Conservation (phyloP, 2,329 filamentous ascomycete genomes). For the Fusarium acutatum region DNA sequence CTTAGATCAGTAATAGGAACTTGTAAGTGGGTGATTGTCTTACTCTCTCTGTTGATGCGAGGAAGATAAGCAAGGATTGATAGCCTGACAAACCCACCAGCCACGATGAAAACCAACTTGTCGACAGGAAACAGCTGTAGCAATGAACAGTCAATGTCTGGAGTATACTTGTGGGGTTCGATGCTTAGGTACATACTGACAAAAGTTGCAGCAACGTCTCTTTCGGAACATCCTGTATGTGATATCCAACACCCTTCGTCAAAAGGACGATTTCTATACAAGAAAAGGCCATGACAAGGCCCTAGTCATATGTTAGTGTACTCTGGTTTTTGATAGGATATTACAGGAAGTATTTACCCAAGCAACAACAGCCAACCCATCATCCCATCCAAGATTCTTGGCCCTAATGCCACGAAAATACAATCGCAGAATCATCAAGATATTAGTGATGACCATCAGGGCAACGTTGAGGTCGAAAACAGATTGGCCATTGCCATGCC, state of each 20-base stretch:
- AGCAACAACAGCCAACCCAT: conserved; percentile 30
- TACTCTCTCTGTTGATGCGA: conserved; percentile 33
- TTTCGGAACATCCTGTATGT: conserved; percentile 16
- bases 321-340: neutral
- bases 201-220: conserved; percentile 21
- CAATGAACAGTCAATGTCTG: neutral
- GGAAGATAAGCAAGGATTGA: conserved; percentile 36
- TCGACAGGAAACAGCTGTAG: conserved; percentile 27
- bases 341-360: conserved; percentile 20
- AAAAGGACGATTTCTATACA: conserved; percentile 29
- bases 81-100: conserved; percentile 32
- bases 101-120: conserved; percentile 32
- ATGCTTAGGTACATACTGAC: conserved; percentile 21
- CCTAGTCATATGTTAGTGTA: conserved; percentile 15
- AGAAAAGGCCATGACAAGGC: conserved; percentile 18
- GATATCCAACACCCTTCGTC: conserved; percentile 23
- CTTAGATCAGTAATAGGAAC: neutral
- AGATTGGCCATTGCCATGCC: conserved; percentile 4
- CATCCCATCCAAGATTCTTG: conserved; percentile 34
- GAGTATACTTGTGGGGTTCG: neutral
- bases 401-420: conserved; percentile 32
- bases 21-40: neutral
- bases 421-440: conserved; percentile 29
- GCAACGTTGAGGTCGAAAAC: conserved; percentile 31
- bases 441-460: conserved; percentile 29